Percentiles rank a stretch among this genome's conserved stretches.
These are phyloP conservation scores for Pugionium cornutum DNA, from an alignment of 345 rosid genomes.

Conservation along the genomic window DNA sequence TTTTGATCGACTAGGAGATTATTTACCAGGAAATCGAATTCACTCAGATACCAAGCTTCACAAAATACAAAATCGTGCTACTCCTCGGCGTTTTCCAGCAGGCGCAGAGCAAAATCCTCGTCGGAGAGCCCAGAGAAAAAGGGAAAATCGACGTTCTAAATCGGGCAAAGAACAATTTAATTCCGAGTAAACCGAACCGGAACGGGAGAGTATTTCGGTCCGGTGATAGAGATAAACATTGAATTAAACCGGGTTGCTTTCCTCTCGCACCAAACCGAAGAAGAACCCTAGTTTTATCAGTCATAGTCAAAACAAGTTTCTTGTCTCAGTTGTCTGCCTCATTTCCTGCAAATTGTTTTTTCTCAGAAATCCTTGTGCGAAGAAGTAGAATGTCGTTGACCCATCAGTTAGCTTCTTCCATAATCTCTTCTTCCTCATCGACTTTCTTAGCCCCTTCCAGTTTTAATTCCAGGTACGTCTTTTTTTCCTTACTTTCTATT, in stretches of 20 bases:
- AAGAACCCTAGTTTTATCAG: conserved; percentile 35
- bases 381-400: conserved; percentile 32
- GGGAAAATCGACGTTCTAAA: neutral
- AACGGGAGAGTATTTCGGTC: neutral
- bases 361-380: neutral
- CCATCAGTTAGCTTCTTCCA: conserved; percentile 29
- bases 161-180: neutral
- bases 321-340: neutral
- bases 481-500: neutral
- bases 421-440: conserved; percentile 41
- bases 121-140: neutral
- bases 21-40: conserved; percentile 15
- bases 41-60: conserved; percentile 1
- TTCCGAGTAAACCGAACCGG: conserved; percentile 13
- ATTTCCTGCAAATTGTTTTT: neutral
- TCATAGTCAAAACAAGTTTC: conserved; percentile 9
- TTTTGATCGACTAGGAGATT: neutral
- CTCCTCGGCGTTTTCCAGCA: neutral
- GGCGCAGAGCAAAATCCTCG: too few species aligned
- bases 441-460: conserved; percentile 34
- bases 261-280: conserved; percentile 14
- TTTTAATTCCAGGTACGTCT: conserved; percentile 34
- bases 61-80: neutral
- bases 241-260: conserved; percentile 22
- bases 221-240: conserved; percentile 4